Percentiles rank a stretch among this genome's conserved stretches.
phyloP scores from a whole-genome alignment of 805 yeast genomes.

The Candida coleopterorum region DNA sequence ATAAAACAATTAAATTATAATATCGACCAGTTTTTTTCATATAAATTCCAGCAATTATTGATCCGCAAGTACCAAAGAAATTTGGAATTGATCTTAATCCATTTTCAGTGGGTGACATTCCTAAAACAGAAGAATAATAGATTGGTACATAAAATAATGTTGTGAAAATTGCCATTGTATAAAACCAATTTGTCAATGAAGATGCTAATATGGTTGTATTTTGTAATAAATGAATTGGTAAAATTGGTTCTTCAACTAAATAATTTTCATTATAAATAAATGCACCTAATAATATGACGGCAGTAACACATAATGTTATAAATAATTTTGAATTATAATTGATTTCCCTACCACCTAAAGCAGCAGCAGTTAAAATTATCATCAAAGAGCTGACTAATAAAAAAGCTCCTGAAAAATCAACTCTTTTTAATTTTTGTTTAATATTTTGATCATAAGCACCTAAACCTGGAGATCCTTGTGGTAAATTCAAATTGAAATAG shows the following conservation, averaged over 20 bases:
- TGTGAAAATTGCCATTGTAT: conserved; percentile 63
- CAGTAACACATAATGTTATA: conserved; percentile 22
- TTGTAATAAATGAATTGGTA: conserved; percentile 56
- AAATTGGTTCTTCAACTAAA: conserved; percentile 58
- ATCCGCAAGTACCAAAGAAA: conserved; percentile 64
- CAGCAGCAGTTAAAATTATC: conserved; percentile 57
- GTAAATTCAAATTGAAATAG: conserved; percentile 39
- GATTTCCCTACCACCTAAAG: conserved; percentile 58
- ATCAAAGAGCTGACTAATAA: conserved; percentile 55
- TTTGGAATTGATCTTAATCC: conserved; percentile 61
- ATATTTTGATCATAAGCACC: conserved; percentile 46
- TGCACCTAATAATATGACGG: conserved; percentile 28
- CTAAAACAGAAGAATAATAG: conserved; percentile 52
- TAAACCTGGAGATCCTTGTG: conserved; percentile 52
- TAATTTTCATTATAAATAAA: conserved; percentile 51
- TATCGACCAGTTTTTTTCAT: conserved; percentile 69
- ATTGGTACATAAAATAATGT: conserved; percentile 68
- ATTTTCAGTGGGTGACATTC: conserved; percentile 49
- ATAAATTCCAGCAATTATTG: conserved; percentile 60
- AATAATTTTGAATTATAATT: conserved; percentile 44
- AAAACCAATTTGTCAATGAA: conserved; percentile 64
- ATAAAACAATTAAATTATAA: conserved; percentile 38
- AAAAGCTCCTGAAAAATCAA: conserved; percentile 65
- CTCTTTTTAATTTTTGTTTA: conserved; percentile 46
- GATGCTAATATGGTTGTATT: conserved; percentile 61